A percentile compares a stretch with the other conserved stretches of the same genome.
Evolutionary conservation across 2,329 filamentous ascomycete species (phyloP).

Genomic region (Pseudogymnoascus sp.): DNA sequence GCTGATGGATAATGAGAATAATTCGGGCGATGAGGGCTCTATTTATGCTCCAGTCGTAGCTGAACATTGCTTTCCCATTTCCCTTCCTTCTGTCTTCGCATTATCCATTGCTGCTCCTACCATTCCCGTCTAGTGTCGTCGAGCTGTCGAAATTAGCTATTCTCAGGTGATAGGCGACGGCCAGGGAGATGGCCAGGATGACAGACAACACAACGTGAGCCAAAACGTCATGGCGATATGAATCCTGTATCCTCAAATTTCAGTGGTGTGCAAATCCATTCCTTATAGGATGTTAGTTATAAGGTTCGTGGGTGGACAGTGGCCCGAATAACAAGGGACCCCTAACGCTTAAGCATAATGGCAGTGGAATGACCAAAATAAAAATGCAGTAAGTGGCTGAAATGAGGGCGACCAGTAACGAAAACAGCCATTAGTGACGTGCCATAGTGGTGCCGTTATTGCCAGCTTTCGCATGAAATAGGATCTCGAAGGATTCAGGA

Average conservation of each 20-base stretch:
- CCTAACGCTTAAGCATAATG: not conserved
- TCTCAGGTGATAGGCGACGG: not conserved
- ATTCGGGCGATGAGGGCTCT: not conserved
- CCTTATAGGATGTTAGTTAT: not conserved
- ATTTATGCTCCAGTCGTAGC: not conserved
- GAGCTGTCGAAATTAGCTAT: not conserved
- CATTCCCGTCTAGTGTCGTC: not conserved
- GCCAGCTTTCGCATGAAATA: not conserved
- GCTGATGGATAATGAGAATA: constrained; percentile 1
- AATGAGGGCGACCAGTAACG: not conserved
- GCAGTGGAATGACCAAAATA: not conserved
- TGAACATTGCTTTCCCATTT: not conserved
- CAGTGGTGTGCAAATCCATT: not conserved
- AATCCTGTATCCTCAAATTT: not conserved
- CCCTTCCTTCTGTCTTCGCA: not conserved
- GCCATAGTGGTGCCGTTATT: not conserved
- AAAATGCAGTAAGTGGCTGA: not conserved
- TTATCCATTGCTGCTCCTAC: not conserved
- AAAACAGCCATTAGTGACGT: not conserved
- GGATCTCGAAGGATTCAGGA: constrained; percentile 3
- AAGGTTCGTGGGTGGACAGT: not conserved
- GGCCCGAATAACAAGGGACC: not conserved
- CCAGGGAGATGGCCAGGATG: not conserved
- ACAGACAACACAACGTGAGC: not conserved
- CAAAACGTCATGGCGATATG: not conserved